These are phyloP conservation scores for Melastoma malabathricum DNA, from an alignment of 345 rosid genomes.

Conservation along the genomic window DNA sequence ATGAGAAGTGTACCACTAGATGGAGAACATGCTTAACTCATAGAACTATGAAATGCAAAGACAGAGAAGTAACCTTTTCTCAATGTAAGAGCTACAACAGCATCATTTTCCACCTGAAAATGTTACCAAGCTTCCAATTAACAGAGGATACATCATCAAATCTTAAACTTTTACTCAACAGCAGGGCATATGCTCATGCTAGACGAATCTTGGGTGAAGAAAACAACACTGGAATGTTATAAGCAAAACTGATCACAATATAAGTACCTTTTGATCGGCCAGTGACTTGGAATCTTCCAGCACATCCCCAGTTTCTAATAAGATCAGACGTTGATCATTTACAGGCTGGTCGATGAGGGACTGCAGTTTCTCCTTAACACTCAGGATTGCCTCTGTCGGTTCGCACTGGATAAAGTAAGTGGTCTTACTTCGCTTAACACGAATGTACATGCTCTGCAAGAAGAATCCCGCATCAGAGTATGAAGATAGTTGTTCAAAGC, in stretches of 20 bases:
- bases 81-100: conserved; percentile 74
- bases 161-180: too few relatives aligned
- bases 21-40: conserved; percentile 1
- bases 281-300: conserved; percentile 69
- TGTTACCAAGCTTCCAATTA: too few relatives aligned
- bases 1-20: too few relatives aligned
- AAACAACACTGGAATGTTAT: conserved; percentile 3
- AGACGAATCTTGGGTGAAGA: neutral
- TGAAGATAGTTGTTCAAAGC: neutral
- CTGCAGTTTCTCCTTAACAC: conserved; percentile 62
- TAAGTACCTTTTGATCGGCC: conserved; percentile 65
- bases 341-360: conserved; percentile 52
- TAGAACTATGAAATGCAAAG: conserved; percentile 4
- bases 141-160: too few relatives aligned
- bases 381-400: conserved; percentile 63
- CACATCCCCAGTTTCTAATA: conserved; percentile 41
- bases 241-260: neutral
- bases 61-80: conserved; percentile 49
- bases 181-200: too few relatives aligned
- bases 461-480: neutral
- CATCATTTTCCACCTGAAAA: conserved; percentile 93
- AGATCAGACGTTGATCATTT: conserved; percentile 55
- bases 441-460: conserved; percentile 78
- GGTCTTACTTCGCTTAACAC: conserved; percentile 72
- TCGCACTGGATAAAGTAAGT: conserved; percentile 84